phyloP scores from a whole-genome alignment of 2,329 filamentous ascomycete species.

The Aspergillus awamori region DNA sequence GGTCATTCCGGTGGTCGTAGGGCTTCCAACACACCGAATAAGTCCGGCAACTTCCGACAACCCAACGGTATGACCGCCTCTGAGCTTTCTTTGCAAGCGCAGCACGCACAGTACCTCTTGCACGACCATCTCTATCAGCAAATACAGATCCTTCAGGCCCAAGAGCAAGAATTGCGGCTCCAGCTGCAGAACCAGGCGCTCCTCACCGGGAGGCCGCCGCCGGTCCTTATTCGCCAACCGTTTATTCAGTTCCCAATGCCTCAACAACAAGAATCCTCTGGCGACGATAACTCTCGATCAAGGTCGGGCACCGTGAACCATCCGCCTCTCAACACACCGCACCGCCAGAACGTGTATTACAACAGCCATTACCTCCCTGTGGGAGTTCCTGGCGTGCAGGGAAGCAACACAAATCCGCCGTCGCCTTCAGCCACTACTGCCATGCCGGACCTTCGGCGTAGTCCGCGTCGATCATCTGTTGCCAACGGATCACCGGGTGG shows the following conservation, averaged over 20 bases:
- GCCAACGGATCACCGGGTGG: slow-evolving; percentile 46
- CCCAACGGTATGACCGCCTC: slow-evolving; percentile 40
- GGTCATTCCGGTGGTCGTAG: slow-evolving; percentile 54
- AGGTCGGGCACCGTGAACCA: slow-evolving; percentile 44
- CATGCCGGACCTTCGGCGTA: slow-evolving; percentile 49
- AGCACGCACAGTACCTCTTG: slow-evolving; percentile 51
- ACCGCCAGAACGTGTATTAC: slow-evolving; percentile 41
- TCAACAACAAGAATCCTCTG: slow-evolving; percentile 37
- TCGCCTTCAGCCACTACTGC: slow-evolving; percentile 47
- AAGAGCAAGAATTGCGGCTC: slow-evolving; percentile 53
- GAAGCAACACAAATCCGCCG: slow-evolving; percentile 49
- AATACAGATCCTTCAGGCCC: slow-evolving; percentile 53
- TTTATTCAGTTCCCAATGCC: slow-evolving; percentile 46
- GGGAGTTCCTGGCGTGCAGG: slow-evolving; percentile 39
- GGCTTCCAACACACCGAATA: slow-evolving; percentile 59
- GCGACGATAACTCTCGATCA: slow-evolving; percentile 41
- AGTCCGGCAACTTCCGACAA: slow-evolving; percentile 43
- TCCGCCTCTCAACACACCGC: slow-evolving; percentile 33
- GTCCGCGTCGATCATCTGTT: slow-evolving; percentile 48
- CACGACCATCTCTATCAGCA: slow-evolving; percentile 55
- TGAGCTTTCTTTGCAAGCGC: slow-evolving; percentile 47
- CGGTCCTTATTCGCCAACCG: slow-evolving; percentile 45
- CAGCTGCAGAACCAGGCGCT: slow-evolving; percentile 51
- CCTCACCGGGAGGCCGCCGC: slow-evolving; percentile 42
- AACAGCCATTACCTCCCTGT: slow-evolving; percentile 42